Evolutionary conservation across 306 rosid genomes (phyloP).

Genomic region (Ziziphus jujuba): DNA sequence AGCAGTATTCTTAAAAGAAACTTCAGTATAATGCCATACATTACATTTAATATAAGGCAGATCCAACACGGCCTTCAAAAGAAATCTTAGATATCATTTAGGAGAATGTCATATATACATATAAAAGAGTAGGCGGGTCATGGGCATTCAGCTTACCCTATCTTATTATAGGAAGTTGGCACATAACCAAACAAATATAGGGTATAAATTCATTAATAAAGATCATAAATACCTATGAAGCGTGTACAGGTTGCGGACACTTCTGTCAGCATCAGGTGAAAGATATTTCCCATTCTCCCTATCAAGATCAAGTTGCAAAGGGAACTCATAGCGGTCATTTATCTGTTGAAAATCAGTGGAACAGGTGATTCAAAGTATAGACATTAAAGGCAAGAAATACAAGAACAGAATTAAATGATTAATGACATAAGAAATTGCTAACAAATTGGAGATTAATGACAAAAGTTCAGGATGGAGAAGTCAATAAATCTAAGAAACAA

Average conservation of each 20-base stretch:
- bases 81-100: no score
- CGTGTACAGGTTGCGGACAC: slow-evolving; percentile 88
- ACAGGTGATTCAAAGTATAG: slow-evolving; percentile 8
- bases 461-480: no score
- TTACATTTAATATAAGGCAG: no score
- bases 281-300: slow-evolving; percentile 86
- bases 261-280: slow-evolving; percentile 94
- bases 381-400: neutral
- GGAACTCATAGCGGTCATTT: slow-evolving; percentile 97
- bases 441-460: no score
- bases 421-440: neutral
- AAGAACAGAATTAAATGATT: neutral
- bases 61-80: no score
- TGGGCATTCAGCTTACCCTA: neutral
- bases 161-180: neutral
- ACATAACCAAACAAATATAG: neutral
- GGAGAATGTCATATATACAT: no score
- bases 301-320: slow-evolving; percentile 95
- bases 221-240: slow-evolving; percentile 77
- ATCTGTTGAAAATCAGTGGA: slow-evolving; percentile 54
- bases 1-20: no score
- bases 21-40: no score
- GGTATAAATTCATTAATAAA: slow-evolving; percentile 5
- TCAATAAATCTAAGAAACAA: no score
- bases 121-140: neutral